A percentile compares a stretch with the other conserved stretches of the same genome.
Evolutionary conservation across 768 basidiomycete species (phyloP).

Genomic region (Russula vinacea): DNA sequence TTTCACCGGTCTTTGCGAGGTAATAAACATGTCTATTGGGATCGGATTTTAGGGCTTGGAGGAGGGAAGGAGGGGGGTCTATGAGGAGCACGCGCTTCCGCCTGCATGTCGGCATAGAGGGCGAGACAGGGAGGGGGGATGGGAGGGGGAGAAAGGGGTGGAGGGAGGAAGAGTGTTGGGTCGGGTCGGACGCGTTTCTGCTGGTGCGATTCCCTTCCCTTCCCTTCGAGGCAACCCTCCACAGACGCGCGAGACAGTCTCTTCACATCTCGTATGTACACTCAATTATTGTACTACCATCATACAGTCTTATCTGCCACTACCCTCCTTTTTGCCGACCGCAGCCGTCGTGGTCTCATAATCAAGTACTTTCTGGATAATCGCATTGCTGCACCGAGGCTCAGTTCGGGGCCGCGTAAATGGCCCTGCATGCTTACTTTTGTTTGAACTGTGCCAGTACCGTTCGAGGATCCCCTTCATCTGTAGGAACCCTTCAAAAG

Average conservation of each 20-base stretch:
- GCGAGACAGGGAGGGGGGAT: slow-evolving; percentile 21
- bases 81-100: slow-evolving; percentile 89
- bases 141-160: slow-evolving; percentile 30
- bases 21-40: slow-evolving; percentile 81
- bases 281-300: not conserved
- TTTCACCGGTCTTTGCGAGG: slow-evolving; percentile 92
- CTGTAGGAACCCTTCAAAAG: slow-evolving; percentile 30
- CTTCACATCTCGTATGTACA: not conserved
- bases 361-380: slow-evolving; percentile 55
- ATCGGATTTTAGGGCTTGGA: slow-evolving; percentile 60
- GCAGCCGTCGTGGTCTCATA: slow-evolving; percentile 35
- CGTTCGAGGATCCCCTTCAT: slow-evolving; percentile 48
- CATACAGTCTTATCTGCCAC: not conserved
- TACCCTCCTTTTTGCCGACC: not conserved
- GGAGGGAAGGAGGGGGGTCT: slow-evolving; percentile 69
- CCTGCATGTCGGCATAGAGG: slow-evolving; percentile 78
- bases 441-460: slow-evolving; percentile 64
- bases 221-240: slow-evolving; percentile 9
- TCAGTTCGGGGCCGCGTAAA: slow-evolving; percentile 15
- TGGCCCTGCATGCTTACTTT: slow-evolving; percentile 42
- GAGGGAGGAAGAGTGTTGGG: slow-evolving; percentile 26
- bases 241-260: slow-evolving; percentile 3
- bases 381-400: slow-evolving; percentile 43
- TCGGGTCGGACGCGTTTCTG: slow-evolving; percentile 28
- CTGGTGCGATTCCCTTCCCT: slow-evolving; percentile 2